These are phyloP conservation scores for Nasturtium officinale DNA, from an alignment of 345 rosid genomes.

Conservation along the genomic window DNA sequence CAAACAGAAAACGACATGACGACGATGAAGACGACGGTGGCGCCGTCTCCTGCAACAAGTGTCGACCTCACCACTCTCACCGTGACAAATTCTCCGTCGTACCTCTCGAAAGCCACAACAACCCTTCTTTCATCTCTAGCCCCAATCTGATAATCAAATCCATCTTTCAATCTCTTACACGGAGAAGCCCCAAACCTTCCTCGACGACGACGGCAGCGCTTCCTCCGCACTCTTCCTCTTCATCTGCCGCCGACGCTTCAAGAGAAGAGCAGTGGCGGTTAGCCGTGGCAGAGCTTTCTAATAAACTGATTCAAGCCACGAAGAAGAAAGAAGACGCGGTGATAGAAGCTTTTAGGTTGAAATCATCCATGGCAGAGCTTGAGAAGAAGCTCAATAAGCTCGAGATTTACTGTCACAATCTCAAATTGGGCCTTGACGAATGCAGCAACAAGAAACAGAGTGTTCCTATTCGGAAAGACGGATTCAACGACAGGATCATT, in stretches of 20 bases:
- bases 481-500: slow-evolving; percentile 52
- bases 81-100: slow-evolving; percentile 82
- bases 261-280: slow-evolving; percentile 79
- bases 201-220: slow-evolving; percentile 20
- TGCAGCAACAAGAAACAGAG: slow-evolving; percentile 51
- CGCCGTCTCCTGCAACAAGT: slow-evolving; percentile 82
- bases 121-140: slow-evolving; percentile 61
- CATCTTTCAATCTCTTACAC: slow-evolving; percentile 63
- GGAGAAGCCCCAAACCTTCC: slow-evolving; percentile 61
- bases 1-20: slow-evolving; percentile 53
- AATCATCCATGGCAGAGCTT: slow-evolving; percentile 83
- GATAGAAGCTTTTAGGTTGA: slow-evolving; percentile 73
- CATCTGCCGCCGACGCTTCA: slow-evolving; percentile 39
- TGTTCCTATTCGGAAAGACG: slow-evolving; percentile 26
- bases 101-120: slow-evolving; percentile 68
- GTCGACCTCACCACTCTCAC: slow-evolving; percentile 68
- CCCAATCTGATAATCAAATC: slow-evolving; percentile 80
- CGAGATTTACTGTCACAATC: slow-evolving; percentile 72
- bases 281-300: slow-evolving; percentile 79
- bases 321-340: slow-evolving; percentile 84
- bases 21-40: slow-evolving; percentile 35
- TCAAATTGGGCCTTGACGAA: slow-evolving; percentile 80
- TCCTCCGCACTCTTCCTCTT: slow-evolving; percentile 36
- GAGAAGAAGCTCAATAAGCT: slow-evolving; percentile 92
- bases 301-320: slow-evolving; percentile 75